These are phyloP conservation scores for Tetramitus jugosus DNA, from an alignment of 208 protist species.

Conservation along the genomic window DNA sequence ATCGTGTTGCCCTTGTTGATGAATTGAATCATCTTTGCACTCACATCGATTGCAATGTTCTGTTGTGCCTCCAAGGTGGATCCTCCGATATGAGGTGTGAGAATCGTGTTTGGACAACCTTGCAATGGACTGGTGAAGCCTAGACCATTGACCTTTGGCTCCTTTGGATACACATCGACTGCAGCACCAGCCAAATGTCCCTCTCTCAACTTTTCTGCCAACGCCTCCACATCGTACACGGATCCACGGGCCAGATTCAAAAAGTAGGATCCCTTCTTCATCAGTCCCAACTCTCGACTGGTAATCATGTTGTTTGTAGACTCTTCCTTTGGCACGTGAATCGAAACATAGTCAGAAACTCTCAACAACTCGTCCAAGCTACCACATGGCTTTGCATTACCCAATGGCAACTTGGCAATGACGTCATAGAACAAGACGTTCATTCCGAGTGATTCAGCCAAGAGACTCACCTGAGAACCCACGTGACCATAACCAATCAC, in stretches of 20 bases:
- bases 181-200: conserved; percentile 70
- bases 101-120: conserved; percentile 75
- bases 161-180: conserved; percentile 79
- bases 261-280: conserved; percentile 66
- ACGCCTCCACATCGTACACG: conserved; percentile 65
- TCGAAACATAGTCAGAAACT: conserved; percentile 70
- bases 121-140: conserved; percentile 54
- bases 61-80: conserved; percentile 78
- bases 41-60: conserved; percentile 76
- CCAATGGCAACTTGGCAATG: conserved; percentile 67
- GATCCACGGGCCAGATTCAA: conserved; percentile 67
- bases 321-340: conserved; percentile 74
- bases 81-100: conserved; percentile 84
- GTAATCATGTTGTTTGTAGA: conserved; percentile 66
- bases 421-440: conserved; percentile 79
- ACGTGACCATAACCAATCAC: conserved; percentile 89
- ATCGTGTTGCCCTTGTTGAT: conserved; percentile 63
- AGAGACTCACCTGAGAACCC: conserved; percentile 73
- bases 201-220: conserved; percentile 54
- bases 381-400: conserved; percentile 58
- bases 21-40: conserved; percentile 61
- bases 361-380: conserved; percentile 61
- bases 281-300: conserved; percentile 51
- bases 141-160: conserved; percentile 61
- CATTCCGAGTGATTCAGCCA: conserved; percentile 82